These are phyloP conservation scores for Colletotrichum sp. DNA, from an alignment of 2,329 filamentous ascomycete species.

Conservation along the genomic window DNA sequence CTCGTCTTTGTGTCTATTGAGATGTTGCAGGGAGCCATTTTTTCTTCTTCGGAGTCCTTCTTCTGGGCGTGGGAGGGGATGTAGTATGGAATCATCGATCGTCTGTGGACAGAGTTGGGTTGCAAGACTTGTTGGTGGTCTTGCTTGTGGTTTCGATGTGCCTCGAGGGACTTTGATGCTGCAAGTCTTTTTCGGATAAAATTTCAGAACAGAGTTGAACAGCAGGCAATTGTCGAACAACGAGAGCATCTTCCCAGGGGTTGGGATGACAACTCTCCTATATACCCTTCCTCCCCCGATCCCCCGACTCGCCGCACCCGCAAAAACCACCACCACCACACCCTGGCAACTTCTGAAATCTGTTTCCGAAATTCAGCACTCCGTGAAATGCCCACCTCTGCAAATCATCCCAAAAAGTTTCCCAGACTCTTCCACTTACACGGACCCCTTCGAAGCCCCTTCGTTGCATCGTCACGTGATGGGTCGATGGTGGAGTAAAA, in stretches of 20 bases:
- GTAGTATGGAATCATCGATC: background rate
- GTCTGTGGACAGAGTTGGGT: background rate
- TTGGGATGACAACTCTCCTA: background rate
- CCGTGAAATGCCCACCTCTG: background rate
- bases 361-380: background rate
- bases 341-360: background rate
- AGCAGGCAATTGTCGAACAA: background rate
- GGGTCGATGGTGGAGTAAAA: conserved; percentile 11
- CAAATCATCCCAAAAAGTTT: background rate
- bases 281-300: background rate
- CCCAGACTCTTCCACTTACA: conserved; percentile 2
- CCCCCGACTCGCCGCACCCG: background rate
- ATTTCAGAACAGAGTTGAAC: background rate
- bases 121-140: background rate
- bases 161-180: background rate
- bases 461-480: background rate
- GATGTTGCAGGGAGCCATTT: background rate
- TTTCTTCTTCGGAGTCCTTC: background rate
- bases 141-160: background rate
- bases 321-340: background rate
- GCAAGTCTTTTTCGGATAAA: background rate
- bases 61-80: background rate
- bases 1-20: background rate
- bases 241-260: fast-evolving
- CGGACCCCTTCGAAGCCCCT: background rate